These are phyloP conservation scores for Monosporozyma servazzii DNA, from an alignment of 805 yeast species.

Conservation along the genomic window DNA sequence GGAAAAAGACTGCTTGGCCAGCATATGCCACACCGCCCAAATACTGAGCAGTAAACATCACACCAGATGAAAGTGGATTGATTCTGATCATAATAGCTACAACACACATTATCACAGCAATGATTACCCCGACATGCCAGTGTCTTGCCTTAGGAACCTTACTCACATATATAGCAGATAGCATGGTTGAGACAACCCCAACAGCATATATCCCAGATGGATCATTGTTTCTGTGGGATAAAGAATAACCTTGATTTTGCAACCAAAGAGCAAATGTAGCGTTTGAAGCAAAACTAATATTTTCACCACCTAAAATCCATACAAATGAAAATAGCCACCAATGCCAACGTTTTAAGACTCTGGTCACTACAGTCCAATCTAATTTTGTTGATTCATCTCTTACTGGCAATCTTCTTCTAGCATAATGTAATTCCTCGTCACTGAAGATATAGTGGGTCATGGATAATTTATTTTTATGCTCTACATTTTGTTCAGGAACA, in stretches of 20 bases:
- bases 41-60: slow-evolving; percentile 47
- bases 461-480: slow-evolving; percentile 12
- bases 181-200: slow-evolving; percentile 39
- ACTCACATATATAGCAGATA: slow-evolving; percentile 38
- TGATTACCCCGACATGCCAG: slow-evolving; percentile 42
- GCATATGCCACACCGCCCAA: slow-evolving; percentile 46
- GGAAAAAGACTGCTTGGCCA: slow-evolving; percentile 51
- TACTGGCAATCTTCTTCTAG: slow-evolving; percentile 36
- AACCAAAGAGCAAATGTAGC: slow-evolving; percentile 42
- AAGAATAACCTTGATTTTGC: slow-evolving; percentile 33
- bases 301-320: slow-evolving; percentile 45
- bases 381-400: slow-evolving; percentile 31
- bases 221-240: slow-evolving; percentile 39
- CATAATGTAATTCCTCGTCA: slow-evolving; percentile 34
- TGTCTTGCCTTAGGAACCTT: slow-evolving; percentile 36
- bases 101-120: slow-evolving; percentile 35
- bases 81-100: slow-evolving; percentile 40
- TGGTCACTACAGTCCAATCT: slow-evolving; percentile 34
- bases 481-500: slow-evolving; percentile 34
- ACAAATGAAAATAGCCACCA: slow-evolving; percentile 45
- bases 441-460: slow-evolving; percentile 31
- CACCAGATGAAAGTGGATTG: slow-evolving; percentile 31
- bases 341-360: slow-evolving; percentile 47
- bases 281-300: slow-evolving; percentile 39
- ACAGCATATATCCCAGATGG: slow-evolving; percentile 50